Conservation (phyloP, 139 green algal genomes). For the Chlorella sp. region DNA sequence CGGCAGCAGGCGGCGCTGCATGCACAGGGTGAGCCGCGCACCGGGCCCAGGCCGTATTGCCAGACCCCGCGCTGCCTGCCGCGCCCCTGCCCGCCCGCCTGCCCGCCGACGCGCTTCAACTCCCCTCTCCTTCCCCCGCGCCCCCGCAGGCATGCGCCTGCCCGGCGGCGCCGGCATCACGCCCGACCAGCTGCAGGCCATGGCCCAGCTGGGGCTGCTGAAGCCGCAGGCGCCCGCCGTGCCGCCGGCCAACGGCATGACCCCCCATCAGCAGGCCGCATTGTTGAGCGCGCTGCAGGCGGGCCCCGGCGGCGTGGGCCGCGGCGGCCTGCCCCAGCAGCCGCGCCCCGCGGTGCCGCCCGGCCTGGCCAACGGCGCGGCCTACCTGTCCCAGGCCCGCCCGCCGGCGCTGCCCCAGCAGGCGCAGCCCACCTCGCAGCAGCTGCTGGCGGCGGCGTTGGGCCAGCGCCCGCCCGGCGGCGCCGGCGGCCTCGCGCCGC, state of each 20-base stretch:
- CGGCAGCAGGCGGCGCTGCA: slow-evolving; percentile 33
- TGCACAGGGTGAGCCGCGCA: neutral
- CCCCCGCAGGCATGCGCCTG: slow-evolving; percentile 6
- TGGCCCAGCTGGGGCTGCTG: slow-evolving; percentile 32
- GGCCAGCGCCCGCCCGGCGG: neutral
- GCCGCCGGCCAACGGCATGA: slow-evolving; percentile 4
- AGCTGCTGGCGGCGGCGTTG: neutral
- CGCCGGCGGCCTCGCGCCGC: neutral
- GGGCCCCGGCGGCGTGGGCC: neutral
- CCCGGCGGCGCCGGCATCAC: slow-evolving; percentile 6
- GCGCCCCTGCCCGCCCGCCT: neutral
- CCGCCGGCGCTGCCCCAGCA: neutral
- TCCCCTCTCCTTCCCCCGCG: neutral
- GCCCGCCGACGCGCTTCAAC: neutral
- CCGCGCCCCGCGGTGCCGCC: slow-evolving; percentile 7
- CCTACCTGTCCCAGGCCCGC: neutral
- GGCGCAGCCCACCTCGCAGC: slow-evolving; percentile 1
- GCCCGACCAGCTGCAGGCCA: slow-evolving; percentile 17
- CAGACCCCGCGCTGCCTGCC: too few species aligned
- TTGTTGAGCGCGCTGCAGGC: slow-evolving; percentile 33
- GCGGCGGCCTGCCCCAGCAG: slow-evolving; percentile 14
- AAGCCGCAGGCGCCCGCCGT: slow-evolving; percentile 1
- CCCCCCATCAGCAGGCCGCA: slow-evolving; percentile 34
- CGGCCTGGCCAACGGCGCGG: slow-evolving; percentile 22
- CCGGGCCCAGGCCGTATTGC: too few species aligned